Evolutionary conservation across 441 rosid species (phyloP).

Genomic region (Pelargonium fulgidum): DNA sequence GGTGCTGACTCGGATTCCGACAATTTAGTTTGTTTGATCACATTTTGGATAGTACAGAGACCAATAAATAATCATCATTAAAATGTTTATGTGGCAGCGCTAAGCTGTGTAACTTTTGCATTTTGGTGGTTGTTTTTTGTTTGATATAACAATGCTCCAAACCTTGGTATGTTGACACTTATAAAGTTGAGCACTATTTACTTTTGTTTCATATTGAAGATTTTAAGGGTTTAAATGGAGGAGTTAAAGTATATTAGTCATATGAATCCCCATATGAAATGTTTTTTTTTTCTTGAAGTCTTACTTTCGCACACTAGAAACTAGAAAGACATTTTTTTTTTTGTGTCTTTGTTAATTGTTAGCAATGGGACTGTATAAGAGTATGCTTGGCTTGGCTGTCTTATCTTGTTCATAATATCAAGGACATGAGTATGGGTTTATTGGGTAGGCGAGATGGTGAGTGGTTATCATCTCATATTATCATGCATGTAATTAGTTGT

Average conservation of each 20-base stretch:
- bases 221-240: neutral
- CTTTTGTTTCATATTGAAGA: neutral
- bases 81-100: too few species aligned
- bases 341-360: neutral
- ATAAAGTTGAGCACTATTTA: neutral
- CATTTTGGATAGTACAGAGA: too few species aligned
- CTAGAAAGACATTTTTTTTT: neutral
- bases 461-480: neutral
- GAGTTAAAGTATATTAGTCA: neutral
- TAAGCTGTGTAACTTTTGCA: too few species aligned
- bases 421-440: slow-evolving; percentile 4
- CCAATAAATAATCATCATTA: too few species aligned
- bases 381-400: neutral
- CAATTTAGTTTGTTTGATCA: too few species aligned
- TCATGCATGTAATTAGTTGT: neutral
- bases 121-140: neutral
- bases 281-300: neutral
- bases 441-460: neutral
- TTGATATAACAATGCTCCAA: neutral
- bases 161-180: too few species aligned
- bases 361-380: neutral
- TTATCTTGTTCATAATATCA: neutral
- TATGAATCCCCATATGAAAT: neutral
- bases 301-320: neutral
- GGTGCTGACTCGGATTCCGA: too few species aligned